Percentiles rank a stretch among this genome's conserved stretches.
Conservation (phyloP, 495 filamentous ascomycete genomes). For the Xeromyces bisporus region DNA sequence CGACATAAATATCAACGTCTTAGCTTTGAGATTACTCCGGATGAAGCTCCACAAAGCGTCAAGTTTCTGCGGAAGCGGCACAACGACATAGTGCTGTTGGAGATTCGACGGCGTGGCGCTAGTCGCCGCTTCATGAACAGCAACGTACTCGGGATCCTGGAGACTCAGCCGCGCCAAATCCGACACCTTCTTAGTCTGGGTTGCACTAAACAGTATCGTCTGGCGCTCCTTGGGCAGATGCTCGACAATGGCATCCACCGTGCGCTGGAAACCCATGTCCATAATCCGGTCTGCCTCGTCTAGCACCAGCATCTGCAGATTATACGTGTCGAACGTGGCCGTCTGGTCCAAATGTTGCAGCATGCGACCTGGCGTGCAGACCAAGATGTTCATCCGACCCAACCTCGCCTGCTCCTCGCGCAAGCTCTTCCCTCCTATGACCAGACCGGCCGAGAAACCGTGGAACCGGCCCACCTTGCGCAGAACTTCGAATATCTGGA, state of each 20-base stretch:
- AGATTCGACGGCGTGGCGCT: slow-evolving; percentile 71
- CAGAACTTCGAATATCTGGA: slow-evolving; percentile 93
- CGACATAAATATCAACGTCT: slow-evolving; percentile 86
- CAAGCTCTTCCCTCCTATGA: slow-evolving; percentile 88
- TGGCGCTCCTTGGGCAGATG: slow-evolving; percentile 78
- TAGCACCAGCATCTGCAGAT: slow-evolving; percentile 80
- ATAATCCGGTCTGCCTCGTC: slow-evolving; percentile 95
- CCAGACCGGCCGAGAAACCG: slow-evolving; percentile 76
- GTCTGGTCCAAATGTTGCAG: slow-evolving; percentile 95
- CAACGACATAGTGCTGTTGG: slow-evolving; percentile 80
- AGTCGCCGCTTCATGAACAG: slow-evolving; percentile 69
- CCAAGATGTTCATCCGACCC: slow-evolving; percentile 90
- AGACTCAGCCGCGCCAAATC: slow-evolving; percentile 81
- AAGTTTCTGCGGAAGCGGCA: slow-evolving; percentile 70
- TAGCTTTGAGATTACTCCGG: slow-evolving; percentile 68
- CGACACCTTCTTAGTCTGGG: slow-evolving; percentile 84
- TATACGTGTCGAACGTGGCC: slow-evolving; percentile 72
- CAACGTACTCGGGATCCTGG: slow-evolving; percentile 82
- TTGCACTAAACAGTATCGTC: slow-evolving; percentile 89
- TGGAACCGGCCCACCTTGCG: slow-evolving; percentile 82
- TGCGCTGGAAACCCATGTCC: slow-evolving; percentile 91
- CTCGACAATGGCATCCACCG: slow-evolving; percentile 84
- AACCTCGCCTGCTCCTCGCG: slow-evolving; percentile 77
- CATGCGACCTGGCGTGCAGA: slow-evolving; percentile 90
- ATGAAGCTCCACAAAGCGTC: slow-evolving; percentile 88